Evolutionary conservation across 306 rosid species (phyloP), one percentile per base, ranked within the genome.

Genomic region (Purshia tridentata): DNA sequence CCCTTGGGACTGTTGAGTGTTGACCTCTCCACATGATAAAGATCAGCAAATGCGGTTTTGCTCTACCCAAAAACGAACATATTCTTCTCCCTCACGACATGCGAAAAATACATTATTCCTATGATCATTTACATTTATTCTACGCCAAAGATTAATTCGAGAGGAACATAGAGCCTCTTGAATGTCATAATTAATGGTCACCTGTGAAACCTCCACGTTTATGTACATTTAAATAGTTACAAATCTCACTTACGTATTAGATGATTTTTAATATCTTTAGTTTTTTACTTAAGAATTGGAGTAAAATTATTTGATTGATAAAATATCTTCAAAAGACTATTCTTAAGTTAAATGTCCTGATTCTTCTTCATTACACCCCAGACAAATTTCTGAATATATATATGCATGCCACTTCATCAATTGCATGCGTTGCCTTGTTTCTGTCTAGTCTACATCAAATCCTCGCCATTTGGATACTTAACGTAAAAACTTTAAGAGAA

Each of bases 1-100:
- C 73, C 57, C 51, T 70, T 22, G 65, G 42, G 54, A 8, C 47
- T 61, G 52, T 29, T 13, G 42, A 8, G 18, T 44, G 41, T 53
- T 69, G 74, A 69, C 74, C 48, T 39, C 50, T 23, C 4, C 65
- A 39, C 74, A 20, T 55, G 74, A 70, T 13, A 4, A 13, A 55
- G 42, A 70, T 40, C 74, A 41, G 29, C 23, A 70, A 42, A 20
- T 70, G 65, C 74, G 74, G 53, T 55, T 61, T 70, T 70, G 64
- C 60, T 77, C 72, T 57, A 51, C 37, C 15, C 8, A 50, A 40
- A 12, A 37, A 23, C 46, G 6, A 7, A 44, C 85, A 72, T 65
- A 73, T 44, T 47, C 88, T 81, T 85, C 73, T 35, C 3, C 83
- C 78, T 65, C 80, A 85, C 76, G 92, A 47, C 64, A 74, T 10